Base-by-base conservation (phyloP, 2,329 filamentous ascomycete species). In the Graphilbum ipis-grandicollis region DNA sequence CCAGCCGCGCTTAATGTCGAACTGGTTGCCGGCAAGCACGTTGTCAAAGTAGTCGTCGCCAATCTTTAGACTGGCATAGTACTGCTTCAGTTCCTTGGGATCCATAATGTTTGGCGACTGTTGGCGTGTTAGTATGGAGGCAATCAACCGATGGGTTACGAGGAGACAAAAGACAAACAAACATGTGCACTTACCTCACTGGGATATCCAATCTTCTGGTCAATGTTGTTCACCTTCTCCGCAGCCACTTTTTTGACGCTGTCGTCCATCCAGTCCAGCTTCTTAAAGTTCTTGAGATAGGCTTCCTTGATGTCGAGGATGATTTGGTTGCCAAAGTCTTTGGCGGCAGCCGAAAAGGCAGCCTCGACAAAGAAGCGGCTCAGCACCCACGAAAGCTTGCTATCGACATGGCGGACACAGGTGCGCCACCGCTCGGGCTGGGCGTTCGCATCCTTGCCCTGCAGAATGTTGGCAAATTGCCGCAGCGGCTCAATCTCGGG, bases 351-450 rank as follows among this genome's bases (percentile, higher is more conserved):
- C 0, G 74, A 71, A 47, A 82, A 83, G 1, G 75, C 66, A 34
- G 71, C 70, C 42, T 81, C 68, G 2, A 82, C 63, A 43, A 75
- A 84, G 56, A 82, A 81, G 18, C 75, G 69, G 48, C 74, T 77
- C 14, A 80, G 56, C 34, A 79, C 75, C 75, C 76, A 82, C 3
- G 68, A 68, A 18, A 82, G 51, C 5, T 67, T 65, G 18, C 54
- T 51, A 21, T 34, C 36, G 2, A 37, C 39, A 25, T 65, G 60
- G 8, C 50, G 50, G 21, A 80, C 63, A 45, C 77, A 82, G 7
- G 62, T 73, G 46, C 75, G 64, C 75, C 75, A 80, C 34, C 75
- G 63, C 47, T 81, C 77, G 13, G 71, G 57, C 17, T 61, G 63
- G 2, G 73, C 68, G 36, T 77, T 63, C 1, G 73, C 66, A 38